These are phyloP conservation scores for Ogataea paraovalis DNA, from an alignment of 805 yeast species.

Conservation along the genomic window DNA sequence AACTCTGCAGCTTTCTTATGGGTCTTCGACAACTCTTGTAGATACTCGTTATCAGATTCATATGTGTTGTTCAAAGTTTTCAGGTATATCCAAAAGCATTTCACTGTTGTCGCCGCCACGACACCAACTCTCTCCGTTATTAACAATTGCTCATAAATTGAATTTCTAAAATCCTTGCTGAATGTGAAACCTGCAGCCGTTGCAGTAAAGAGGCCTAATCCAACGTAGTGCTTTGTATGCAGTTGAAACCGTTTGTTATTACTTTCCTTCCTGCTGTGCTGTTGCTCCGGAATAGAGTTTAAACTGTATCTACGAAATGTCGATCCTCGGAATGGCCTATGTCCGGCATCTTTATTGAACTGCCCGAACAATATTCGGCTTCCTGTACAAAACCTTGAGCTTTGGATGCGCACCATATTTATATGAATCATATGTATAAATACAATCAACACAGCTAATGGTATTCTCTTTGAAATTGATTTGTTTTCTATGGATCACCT, in stretches of 20 bases:
- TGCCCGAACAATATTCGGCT: neutral
- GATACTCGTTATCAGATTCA: slow-evolving; percentile 45
- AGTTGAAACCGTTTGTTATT: neutral
- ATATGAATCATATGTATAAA: too few relatives aligned
- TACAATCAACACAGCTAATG: too few relatives aligned
- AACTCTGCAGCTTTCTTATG: slow-evolving; percentile 75
- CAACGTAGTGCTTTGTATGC: slow-evolving; percentile 18
- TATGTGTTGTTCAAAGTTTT: slow-evolving; percentile 40
- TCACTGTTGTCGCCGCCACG: slow-evolving; percentile 62
- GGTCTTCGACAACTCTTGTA: slow-evolving; percentile 54
- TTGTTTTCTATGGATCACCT: too few relatives aligned
- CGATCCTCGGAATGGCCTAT: neutral
- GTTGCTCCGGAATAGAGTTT: neutral
- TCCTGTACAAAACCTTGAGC: neutral
- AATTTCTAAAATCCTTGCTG: slow-evolving; percentile 35
- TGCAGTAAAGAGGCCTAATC: slow-evolving; percentile 15
- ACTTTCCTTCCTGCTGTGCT: neutral
- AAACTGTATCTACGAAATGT: neutral
- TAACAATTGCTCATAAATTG: slow-evolving; percentile 32
- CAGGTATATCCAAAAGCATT: slow-evolving; percentile 72
- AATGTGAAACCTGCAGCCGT: slow-evolving; percentile 12
- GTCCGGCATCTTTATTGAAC: neutral
- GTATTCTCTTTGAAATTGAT: too few relatives aligned
- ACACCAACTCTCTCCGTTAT: slow-evolving; percentile 52
- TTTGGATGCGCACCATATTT: too few relatives aligned